phyloP scores from a whole-genome alignment of 2,329 filamentous ascomycete genomes.

The Fonsecaea nubica region DNA sequence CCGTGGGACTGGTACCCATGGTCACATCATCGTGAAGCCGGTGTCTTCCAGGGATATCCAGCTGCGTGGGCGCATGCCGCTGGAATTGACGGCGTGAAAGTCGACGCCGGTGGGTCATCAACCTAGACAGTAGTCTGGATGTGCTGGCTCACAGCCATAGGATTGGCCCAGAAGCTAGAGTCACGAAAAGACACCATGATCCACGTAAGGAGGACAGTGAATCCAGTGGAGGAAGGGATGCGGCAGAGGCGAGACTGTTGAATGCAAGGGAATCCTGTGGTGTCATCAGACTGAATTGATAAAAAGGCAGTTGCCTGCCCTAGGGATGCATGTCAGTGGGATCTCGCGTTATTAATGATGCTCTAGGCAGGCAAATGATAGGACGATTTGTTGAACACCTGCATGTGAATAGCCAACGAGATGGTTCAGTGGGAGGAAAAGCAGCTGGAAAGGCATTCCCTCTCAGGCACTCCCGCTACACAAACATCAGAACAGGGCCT shows the following conservation, averaged over 20 bases:
- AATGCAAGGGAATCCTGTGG: conserved; percentile 1
- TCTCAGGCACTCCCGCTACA: background rate
- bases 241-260: background rate
- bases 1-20: conserved; percentile 1
- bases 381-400: background rate
- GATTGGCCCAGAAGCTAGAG: background rate
- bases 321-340: conserved; percentile 1
- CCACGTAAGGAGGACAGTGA: background rate
- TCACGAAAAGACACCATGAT: background rate
- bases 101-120: background rate
- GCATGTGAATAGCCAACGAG: background rate
- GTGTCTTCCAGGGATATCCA: background rate
- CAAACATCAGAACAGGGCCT: background rate
- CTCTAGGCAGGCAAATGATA: background rate
- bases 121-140: conserved; percentile 1
- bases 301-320: background rate
- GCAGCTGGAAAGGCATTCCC: background rate
- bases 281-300: background rate
- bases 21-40: background rate
- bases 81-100: background rate
- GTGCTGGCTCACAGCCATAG: conserved; percentile 2
- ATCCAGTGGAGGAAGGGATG: background rate
- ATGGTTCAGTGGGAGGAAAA: background rate
- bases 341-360: conserved; percentile 1
- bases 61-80: background rate